Conservation (phyloP, 139 green algal species). For the Spirogloea muscicola region DNA sequence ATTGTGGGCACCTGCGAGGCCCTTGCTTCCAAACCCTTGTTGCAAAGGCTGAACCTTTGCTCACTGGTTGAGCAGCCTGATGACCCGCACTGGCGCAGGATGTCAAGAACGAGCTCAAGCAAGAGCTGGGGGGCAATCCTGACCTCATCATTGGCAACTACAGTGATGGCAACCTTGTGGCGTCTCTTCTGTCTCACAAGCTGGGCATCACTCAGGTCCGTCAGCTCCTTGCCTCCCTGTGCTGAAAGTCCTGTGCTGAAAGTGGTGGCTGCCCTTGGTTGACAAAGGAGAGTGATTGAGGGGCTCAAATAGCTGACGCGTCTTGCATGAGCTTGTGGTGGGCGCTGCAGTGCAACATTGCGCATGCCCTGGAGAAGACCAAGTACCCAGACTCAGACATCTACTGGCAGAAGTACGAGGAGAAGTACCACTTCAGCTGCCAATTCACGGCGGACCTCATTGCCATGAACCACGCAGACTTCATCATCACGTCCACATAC, state of each 20-base stretch:
- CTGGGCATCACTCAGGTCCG: conserved; percentile 61
- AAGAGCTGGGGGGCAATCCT: conserved; percentile 62
- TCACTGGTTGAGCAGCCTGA: too few species aligned
- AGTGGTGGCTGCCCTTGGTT: background rate
- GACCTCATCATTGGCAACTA: conserved; percentile 83
- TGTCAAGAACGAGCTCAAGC: conserved; percentile 53
- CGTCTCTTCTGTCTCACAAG: conserved; percentile 60
- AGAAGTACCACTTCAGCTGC: conserved; percentile 73
- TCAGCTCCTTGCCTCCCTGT: too few species aligned
- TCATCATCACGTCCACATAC: conserved; percentile 63
- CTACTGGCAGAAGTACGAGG: conserved; percentile 61
- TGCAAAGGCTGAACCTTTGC: too few species aligned
- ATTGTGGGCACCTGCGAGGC: too few species aligned
- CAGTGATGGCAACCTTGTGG: conserved; percentile 78
- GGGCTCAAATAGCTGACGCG: too few species aligned
- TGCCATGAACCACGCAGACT: conserved; percentile 77
- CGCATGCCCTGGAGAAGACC: conserved; percentile 81
- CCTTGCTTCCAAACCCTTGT: too few species aligned
- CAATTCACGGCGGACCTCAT: conserved; percentile 82
- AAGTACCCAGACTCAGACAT: conserved; percentile 68
- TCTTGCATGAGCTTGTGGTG: too few species aligned
- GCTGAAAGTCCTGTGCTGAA: too few species aligned
- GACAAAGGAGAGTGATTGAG: background rate
- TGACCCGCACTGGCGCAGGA: too few species aligned
- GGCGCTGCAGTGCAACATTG: conserved; percentile 76